Evolutionary conservation across 495 filamentous ascomycete genomes (phyloP), one percentile per base, ranked within the genome.

Genomic region (Penicillium taxi): DNA sequence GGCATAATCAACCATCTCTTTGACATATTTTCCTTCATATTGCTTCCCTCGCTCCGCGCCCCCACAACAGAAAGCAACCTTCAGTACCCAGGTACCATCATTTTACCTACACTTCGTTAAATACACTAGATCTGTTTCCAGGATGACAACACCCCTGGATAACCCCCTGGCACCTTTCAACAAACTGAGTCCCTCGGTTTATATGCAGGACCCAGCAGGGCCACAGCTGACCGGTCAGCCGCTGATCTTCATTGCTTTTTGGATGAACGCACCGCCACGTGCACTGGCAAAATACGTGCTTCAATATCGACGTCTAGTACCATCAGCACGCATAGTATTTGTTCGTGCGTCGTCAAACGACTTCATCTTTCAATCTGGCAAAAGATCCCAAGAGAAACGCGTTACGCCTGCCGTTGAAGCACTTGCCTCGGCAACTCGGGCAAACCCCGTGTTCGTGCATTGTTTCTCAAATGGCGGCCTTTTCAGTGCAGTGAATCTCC

Each of bases 381-480:
- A 48, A 11, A 31, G 30, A 5, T 45, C 61, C 4, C 61, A 62
- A 16, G 42, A 42, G 26, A 36, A 47, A 11, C 61, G 56, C n/a
- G 36, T 69, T 19, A 23, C 44, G 0, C 64, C 67, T 1, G 66
- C 67, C 13, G 50, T 70, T 14, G 48, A 55, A 18, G 54, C 56
- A 13, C 49, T 72, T 7, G 56, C 35, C 24, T 35, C 55, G 6
- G 38, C 39, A 19, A 28, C 30, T 25, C 44, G 51, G 20, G 48
- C 52, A 3, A 49, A 41, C 14, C 53, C 57, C 14, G 56, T 63
- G 9, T 59, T 55, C 26, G 40, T 68, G 25, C 66, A 70, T 42
- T 42, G 66, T 14, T 70, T 70, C 52, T 68, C 64, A 9, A 70
- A 70, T 30, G 66, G 66, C 15, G 66, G 66, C 9, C 26, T 64